Base-by-base conservation (phyloP, 208 protist genomes). In the Strigomonas culicis region DNA sequence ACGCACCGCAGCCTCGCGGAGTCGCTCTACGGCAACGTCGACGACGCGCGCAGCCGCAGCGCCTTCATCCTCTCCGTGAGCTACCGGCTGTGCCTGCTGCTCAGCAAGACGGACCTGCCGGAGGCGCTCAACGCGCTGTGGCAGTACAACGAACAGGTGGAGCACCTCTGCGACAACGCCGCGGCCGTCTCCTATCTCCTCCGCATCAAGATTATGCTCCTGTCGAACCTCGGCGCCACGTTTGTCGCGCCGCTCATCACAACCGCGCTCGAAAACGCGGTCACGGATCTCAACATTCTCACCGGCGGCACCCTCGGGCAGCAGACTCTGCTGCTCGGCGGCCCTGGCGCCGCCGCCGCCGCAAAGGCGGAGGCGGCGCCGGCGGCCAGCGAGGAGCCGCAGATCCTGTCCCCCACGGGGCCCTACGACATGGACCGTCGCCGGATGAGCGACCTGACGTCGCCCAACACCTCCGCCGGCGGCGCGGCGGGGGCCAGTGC, bases 81-180 rank as follows among this genome's bases (percentile, higher is more conserved):
- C 32, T 51, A 34, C 22, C 65, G 74, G 1, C 25, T 79, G 63
- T 75, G 78, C 44, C n/a, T 70, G 34, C 63, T 84, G 31, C 77
- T 72, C 69, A 66, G 65, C 19, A 60, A 64, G 41, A 61, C 66
- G 31, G 70, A 80, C 56, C 63, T 75, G 32, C 59, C 62, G 34
- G 73, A 79, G 65, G 73, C 74, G 6, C 73, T 80, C 34, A 68
- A 63, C 8, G 68, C 70, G 44, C 66, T 74, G 63, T 80, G 74
- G 78, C 56, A 75, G 28, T 61, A 70, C 41, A 62, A 60, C 24
- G 72, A 84, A 50, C 74, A 65, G 25, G 64, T 57, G 6, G 70
- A 84, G 32, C 56, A 47, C 52, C 65, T 77, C 32, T 70, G 59
- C 36, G 67, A 76, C 50, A 68, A 66, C 56, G 70, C 68, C 68